phyloP scores from a whole-genome alignment of 345 rosid species.

The Erysimum cheiranthoides region DNA sequence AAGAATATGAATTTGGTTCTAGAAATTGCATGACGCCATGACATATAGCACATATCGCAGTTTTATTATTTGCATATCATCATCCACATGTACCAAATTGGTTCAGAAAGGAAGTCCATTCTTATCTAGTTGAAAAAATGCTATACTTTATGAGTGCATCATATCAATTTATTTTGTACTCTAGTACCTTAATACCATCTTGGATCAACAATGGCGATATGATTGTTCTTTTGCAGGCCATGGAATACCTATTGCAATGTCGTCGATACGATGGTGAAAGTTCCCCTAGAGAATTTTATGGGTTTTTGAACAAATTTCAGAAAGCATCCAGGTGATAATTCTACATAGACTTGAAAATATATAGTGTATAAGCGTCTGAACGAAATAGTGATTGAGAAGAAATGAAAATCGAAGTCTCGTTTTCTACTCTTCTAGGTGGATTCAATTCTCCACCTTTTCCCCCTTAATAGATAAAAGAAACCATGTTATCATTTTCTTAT shows the following conservation, averaged over 20 bases:
- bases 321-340: slow-evolving; percentile 73
- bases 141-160: not conserved
- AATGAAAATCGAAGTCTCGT: not conserved
- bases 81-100: slow-evolving; percentile 6
- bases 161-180: not conserved
- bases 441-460: not conserved
- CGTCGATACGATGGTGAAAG: slow-evolving; percentile 61
- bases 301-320: slow-evolving; percentile 82
- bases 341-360: slow-evolving; percentile 15
- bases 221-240: slow-evolving; percentile 58
- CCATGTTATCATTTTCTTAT: not conserved
- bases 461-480: not conserved
- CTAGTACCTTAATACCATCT: not conserved
- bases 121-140: slow-evolving; percentile 16
- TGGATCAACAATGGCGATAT: slow-evolving; percentile 12
- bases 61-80: not conserved
- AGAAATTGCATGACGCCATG: not conserved
- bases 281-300: slow-evolving; percentile 67
- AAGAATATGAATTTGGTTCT: slow-evolving; percentile 12
- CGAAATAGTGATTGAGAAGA: not conserved
- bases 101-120: slow-evolving; percentile 6
- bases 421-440: slow-evolving; percentile 4
- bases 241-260: slow-evolving; percentile 79
- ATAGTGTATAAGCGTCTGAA: slow-evolving; percentile 2
- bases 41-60: not conserved